Conservation (phyloP, 176 grass and related monocot genomes). For the Secale cereale region DNA sequence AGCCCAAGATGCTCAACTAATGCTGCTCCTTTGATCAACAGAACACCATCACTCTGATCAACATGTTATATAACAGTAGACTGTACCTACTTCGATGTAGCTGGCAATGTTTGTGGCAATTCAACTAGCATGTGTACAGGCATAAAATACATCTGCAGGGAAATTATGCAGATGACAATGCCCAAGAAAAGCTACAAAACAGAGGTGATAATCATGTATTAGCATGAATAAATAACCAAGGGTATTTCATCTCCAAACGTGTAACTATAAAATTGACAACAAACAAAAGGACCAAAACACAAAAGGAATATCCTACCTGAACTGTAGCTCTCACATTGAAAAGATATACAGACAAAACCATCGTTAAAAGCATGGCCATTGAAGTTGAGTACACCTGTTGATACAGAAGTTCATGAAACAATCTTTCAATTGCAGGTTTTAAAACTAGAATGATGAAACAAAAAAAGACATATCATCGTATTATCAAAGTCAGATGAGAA, state of each 20-base stretch:
- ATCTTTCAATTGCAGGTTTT: background rate
- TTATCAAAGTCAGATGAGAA: background rate
- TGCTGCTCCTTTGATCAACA: constrained; percentile 13
- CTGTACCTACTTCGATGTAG: constrained; percentile 35
- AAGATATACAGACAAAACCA: constrained; percentile 85
- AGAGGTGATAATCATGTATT: constrained; percentile 16
- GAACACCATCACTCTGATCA: constrained; percentile 7
- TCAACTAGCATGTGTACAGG: constrained; percentile 75
- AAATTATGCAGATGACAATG: constrained; percentile 94
- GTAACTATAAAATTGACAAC: background rate
- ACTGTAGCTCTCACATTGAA: constrained; percentile 84
- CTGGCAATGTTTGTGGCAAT: constrained; percentile 57
- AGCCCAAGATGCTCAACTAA: constrained; percentile 1
- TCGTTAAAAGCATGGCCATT: constrained; percentile 97
- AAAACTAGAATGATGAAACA: background rate
- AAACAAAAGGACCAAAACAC: background rate
- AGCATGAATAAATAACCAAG: constrained; percentile 26
- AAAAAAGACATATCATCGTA: background rate
- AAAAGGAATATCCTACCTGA: constrained; percentile 50
- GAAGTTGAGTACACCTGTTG: constrained; percentile 95
- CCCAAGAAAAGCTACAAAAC: constrained; percentile 91
- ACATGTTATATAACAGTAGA: constrained; percentile 18
- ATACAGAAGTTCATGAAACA: constrained; percentile 22
- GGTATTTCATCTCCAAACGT: background rate
- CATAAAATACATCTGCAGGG: constrained; percentile 97